Conservation (phyloP, 2,329 filamentous ascomycete genomes). For the Shiraia bambusicola region DNA sequence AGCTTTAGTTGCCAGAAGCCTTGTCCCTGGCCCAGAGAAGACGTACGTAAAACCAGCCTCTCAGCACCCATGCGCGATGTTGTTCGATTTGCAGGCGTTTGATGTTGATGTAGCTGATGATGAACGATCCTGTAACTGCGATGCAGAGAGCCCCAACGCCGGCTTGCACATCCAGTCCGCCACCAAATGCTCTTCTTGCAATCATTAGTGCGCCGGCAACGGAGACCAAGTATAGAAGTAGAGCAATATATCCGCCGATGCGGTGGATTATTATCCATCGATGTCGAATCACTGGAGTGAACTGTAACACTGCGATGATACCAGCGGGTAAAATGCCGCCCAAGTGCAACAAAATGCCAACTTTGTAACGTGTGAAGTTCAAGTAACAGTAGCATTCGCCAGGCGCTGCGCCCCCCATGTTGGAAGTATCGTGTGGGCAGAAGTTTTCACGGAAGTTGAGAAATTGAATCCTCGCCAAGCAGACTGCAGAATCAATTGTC, state of each 20-base stretch:
- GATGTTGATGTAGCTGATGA: slow-evolving; percentile 58
- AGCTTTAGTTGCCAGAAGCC: neutral
- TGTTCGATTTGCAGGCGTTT: slow-evolving; percentile 58
- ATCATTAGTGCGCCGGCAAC: slow-evolving; percentile 58
- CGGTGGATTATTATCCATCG: slow-evolving; percentile 58
- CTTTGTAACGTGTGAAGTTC: slow-evolving; percentile 32
- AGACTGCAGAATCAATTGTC: slow-evolving; percentile 35
- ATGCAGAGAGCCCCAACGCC: slow-evolving; percentile 50
- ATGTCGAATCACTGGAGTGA: slow-evolving; percentile 49
- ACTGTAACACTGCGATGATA: slow-evolving; percentile 47
- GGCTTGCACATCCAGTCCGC: slow-evolving; percentile 54
- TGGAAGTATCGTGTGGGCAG: slow-evolving; percentile 11
- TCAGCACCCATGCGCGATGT: slow-evolving; percentile 36
- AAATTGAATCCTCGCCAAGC: slow-evolving; percentile 52
- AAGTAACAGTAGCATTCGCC: slow-evolving; percentile 51
- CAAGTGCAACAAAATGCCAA: slow-evolving; percentile 50
- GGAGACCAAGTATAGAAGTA: slow-evolving; percentile 51
- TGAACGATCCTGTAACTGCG: slow-evolving; percentile 48
- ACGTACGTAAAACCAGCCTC: slow-evolving; percentile 34
- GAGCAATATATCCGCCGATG: slow-evolving; percentile 60
- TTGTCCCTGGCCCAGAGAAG: neutral
- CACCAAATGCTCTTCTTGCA: slow-evolving; percentile 55
- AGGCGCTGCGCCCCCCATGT: slow-evolving; percentile 33
- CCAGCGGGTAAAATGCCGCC: slow-evolving; percentile 42
- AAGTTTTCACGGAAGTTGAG: slow-evolving; percentile 48